Percentiles rank a stretch among this genome's conserved stretches.
phyloP scores from a whole-genome alignment of 1,139 yeast species.

The Meyerozyma carpophila region DNA sequence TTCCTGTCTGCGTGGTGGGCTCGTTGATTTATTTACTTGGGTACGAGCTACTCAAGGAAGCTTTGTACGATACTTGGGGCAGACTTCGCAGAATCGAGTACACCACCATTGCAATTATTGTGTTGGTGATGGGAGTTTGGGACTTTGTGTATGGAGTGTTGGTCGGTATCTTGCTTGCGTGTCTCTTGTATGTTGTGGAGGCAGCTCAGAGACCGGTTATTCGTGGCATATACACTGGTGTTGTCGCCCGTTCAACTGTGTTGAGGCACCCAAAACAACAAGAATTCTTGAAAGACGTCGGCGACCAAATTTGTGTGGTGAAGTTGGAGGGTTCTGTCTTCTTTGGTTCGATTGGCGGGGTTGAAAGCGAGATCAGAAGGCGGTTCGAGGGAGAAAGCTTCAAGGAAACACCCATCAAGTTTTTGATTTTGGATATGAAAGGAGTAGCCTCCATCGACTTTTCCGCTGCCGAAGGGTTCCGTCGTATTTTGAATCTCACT shows the following conservation, averaged over 20 bases:
- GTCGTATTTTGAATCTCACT: slow-evolving; percentile 75
- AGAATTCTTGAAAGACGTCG: slow-evolving; percentile 77
- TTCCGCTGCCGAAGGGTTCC: slow-evolving; percentile 94
- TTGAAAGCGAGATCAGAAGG: slow-evolving; percentile 68
- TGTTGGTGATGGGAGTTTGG: slow-evolving; percentile 89
- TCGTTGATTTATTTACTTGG: slow-evolving; percentile 86
- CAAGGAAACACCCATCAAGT: slow-evolving; percentile 58
- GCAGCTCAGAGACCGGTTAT: slow-evolving; percentile 84
- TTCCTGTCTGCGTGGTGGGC: slow-evolving; percentile 95
- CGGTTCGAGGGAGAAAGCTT: slow-evolving; percentile 59
- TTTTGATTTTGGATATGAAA: slow-evolving; percentile 77
- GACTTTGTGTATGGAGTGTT: slow-evolving; percentile 92
- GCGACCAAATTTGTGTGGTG: slow-evolving; percentile 83
- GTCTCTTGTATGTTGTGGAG: slow-evolving; percentile 85
- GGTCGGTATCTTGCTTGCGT: slow-evolving; percentile 86
- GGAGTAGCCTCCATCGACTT: slow-evolving; percentile 81
- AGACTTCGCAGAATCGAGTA: slow-evolving; percentile 74
- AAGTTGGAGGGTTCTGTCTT: slow-evolving; percentile 85
- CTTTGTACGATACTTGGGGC: slow-evolving; percentile 80
- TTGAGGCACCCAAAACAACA: slow-evolving; percentile 88
- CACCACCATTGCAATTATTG: slow-evolving; percentile 75
- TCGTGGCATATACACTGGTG: slow-evolving; percentile 79
- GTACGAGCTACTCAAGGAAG: slow-evolving; percentile 81
- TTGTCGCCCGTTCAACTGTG: slow-evolving; percentile 86
- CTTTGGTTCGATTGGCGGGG: slow-evolving; percentile 92